Conservation (phyloP, 306 rosid species). For the Vicia villosa region DNA sequence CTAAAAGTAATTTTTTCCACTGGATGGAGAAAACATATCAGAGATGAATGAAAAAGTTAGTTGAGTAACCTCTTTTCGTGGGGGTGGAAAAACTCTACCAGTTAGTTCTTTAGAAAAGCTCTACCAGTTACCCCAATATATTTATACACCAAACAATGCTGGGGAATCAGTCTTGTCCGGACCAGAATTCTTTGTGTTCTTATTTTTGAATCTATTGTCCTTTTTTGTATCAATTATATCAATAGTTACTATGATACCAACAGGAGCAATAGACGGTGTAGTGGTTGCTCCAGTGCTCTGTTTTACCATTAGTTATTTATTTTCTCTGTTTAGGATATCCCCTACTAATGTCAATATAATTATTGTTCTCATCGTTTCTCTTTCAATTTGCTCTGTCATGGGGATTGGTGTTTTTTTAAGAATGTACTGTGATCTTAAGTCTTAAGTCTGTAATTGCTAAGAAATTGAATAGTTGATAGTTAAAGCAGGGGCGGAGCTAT, state of each 20-base stretch:
- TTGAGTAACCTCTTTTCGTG: no score
- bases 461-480: no score
- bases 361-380: neutral
- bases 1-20: no score
- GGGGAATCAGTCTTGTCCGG: neutral
- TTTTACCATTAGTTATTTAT: neutral
- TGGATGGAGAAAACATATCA: no score
- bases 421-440: no score
- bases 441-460: no score
- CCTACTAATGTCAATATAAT: neutral
- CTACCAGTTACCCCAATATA: no score
- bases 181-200: neutral
- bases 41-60: no score
- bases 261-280: neutral
- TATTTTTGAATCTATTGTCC: neutral
- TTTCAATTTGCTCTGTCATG: neutral
- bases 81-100: no score
- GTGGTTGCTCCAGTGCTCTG: neutral
- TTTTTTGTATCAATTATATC: neutral
- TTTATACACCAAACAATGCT: neutral
- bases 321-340: neutral
- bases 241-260: neutral
- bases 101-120: no score
- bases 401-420: no score
- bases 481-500: no score